Conservation (phyloP, 1,139 yeast genomes). For the Magnusiomyces sp. region DNA sequence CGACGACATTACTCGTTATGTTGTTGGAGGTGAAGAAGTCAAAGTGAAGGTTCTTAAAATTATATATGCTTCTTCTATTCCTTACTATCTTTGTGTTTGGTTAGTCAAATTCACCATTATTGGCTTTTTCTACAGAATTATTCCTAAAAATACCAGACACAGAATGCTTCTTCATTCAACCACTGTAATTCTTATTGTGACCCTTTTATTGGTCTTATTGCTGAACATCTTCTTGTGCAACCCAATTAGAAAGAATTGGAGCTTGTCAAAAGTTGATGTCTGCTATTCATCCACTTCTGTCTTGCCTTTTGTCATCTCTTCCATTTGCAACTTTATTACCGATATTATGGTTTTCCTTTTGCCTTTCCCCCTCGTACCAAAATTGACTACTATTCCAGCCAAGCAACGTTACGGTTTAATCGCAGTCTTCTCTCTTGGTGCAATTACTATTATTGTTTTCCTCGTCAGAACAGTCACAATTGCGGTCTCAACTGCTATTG, state of each 20-base stretch:
- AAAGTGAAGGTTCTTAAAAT: conserved; percentile 22
- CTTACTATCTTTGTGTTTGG: conserved; percentile 28
- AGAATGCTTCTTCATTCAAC: conserved; percentile 21
- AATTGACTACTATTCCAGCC: conserved; percentile 17
- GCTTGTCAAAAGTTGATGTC: conserved; percentile 15
- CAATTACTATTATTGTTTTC: conserved; percentile 24
- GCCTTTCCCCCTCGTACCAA: conserved; percentile 26
- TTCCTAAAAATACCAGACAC: conserved; percentile 23
- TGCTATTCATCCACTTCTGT: conserved; percentile 27
- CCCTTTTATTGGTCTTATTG: conserved; percentile 20
- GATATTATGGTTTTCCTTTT: conserved; percentile 24
- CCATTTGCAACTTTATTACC: conserved; percentile 23
- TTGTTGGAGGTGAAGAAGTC: conserved; percentile 18
- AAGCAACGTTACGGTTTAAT: conserved; percentile 24
- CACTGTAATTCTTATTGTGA: conserved; percentile 15
- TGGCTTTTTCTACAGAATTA: conserved; percentile 25
- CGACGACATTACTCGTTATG: conserved; percentile 18
- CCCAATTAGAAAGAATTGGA: conserved; percentile 27
- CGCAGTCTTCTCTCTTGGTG: conserved; percentile 26
- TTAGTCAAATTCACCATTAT: conserved; percentile 26
- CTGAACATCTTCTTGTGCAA: conserved; percentile 25
- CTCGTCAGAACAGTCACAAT: conserved; percentile 23
- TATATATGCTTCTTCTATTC: conserved; percentile 25
- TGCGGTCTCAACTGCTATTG: conserved; percentile 21
- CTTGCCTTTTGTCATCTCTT: conserved; percentile 25